Base-by-base conservation (phyloP, 495 filamentous ascomycete genomes). In the Halenospora varia region DNA sequence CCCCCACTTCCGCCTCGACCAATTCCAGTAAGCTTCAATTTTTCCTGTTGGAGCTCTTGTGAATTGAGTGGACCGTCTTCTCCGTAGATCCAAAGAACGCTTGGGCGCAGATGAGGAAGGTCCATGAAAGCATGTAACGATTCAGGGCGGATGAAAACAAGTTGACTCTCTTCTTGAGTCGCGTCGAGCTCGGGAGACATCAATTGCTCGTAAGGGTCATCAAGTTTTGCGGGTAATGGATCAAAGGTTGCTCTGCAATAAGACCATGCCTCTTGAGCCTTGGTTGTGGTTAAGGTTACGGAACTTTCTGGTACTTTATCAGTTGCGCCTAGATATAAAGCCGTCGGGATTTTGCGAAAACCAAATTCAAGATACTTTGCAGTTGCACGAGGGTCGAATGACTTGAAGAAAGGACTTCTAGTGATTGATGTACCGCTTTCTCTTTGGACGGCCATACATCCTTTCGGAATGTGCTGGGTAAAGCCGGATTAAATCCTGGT, bases 361-460 rank as follows among this genome's bases (percentile, higher is more conserved):
- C 87, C 86, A 68, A 88, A 73, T 50, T 76, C 51, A 42, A 83
- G 67, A 80, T 85, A 89, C 40, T 75, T 71, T 3, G 83, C 77
- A 10, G 91, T 68, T 1, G 87, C 86, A 39, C 89, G 79, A 9
- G 82, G 73, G 63, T 93, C 87, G 89, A 89, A 92, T 40, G 73
- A 55, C 63, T 66, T 68, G 66, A 89, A 92, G 73, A 91, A 90
- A 6, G 51, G 39, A 9, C 60, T 59, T 2, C 76, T 74, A 23
- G 67, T 66, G 70, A 91, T 84, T 47, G 77, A 69, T 18, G 76
- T 77, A 45, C 71, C 75, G 89, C 89, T 4, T 72, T 82, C 24
- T 73, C 70, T 10, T 80, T 75, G 0, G 81, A 83, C 0, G 82
- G 77, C 89, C 89, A 93, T 39, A 78, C 56, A 60, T 92, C 88